Base-by-base conservation (phyloP, 768 basidiomycete species). In the Polyporus arcularius region DNA sequence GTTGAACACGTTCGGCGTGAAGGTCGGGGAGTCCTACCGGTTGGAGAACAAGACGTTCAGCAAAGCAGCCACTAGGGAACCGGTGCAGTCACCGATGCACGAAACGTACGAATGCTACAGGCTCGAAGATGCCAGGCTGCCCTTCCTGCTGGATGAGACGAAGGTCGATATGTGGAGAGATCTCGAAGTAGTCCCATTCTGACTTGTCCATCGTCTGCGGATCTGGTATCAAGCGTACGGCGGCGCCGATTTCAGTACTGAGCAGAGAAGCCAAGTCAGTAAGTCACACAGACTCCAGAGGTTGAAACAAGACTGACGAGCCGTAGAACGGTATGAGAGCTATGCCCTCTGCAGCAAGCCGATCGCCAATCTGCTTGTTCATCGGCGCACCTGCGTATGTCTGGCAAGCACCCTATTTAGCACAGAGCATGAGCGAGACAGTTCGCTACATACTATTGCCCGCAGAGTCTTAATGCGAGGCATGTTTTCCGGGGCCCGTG, bases 171-270 rank as follows among this genome's bases (percentile, higher is more conserved):
- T 67, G 65, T 14, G 51, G 50, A 30, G 65, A 59, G 49, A 68
- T 53, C 41, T 50, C 45, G 61, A 69, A 69, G 64, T 65, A 69
- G 31, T 69, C 68, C 68, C 68, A 69, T 45, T 65, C 66, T n/a
- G 53, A 30, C 62, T 59, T 63, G 28, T 56, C 53, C 60, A 53
- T 59, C 38, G 46, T 57, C 7, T 39, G 39, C 21, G 57, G 60
- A 42, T 50, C 59, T 41, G 32, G 61, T 42, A 59, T 61, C 21
- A 58, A 53, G 57, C 57, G 53, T 18, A 53, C 57, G 8, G 42
- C 45, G 32, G 60, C 16, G 7, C 66, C 66, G n/a, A 62, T 53
- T 52, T 67, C 66, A 4, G 66, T 67, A 3, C 66, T 67, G 52
- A 4, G 32, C 18, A 7, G 15, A 3, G 35, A 4, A 10, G 46